A percentile compares a stretch with the other conserved stretches of the same genome.
These are phyloP conservation scores for Fraxinus americana DNA, from an alignment of 257 asterid species.

Conservation along the genomic window DNA sequence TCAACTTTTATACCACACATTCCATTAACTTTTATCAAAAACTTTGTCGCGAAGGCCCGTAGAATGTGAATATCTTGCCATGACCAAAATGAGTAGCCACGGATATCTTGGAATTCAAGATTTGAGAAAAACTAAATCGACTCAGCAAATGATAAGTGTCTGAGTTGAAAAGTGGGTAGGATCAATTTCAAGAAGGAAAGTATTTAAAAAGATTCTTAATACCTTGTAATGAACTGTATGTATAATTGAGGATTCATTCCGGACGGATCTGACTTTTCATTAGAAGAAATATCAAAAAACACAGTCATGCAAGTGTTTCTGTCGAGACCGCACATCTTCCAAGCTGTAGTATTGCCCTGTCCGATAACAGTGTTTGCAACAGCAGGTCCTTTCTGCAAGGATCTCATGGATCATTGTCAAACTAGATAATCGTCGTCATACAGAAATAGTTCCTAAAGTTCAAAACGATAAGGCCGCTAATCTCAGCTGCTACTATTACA, in stretches of 20 bases:
- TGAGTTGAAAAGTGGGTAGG: not conserved
- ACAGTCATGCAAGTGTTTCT: slow-evolving; percentile 86
- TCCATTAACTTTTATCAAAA: too few species aligned
- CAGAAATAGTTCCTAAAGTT: slow-evolving; percentile 1
- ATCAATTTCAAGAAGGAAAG: slow-evolving; percentile 5
- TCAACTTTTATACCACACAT: too few species aligned
- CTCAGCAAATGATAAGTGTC: not conserved
- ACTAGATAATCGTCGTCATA: slow-evolving; percentile 13
- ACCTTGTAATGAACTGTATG: slow-evolving; percentile 94
- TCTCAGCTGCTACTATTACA: slow-evolving; percentile 18
- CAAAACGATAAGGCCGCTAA: slow-evolving; percentile 8
- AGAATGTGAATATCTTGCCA: not conserved
- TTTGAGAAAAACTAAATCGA: not conserved
- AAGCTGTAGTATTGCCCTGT: slow-evolving; percentile 93
- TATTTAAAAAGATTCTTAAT: slow-evolving; percentile 12
- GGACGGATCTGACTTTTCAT: slow-evolving; percentile 86
- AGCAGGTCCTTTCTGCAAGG: slow-evolving; percentile 95
- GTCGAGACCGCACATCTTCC: slow-evolving; percentile 99
- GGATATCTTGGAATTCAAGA: slow-evolving; percentile 10
- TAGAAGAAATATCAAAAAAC: slow-evolving; percentile 93
- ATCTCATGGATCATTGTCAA: slow-evolving; percentile 35
- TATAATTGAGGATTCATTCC: slow-evolving; percentile 71
- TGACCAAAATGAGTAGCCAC: slow-evolving; percentile 1
- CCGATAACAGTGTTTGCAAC: slow-evolving; percentile 84
- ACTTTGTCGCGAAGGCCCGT: too few species aligned